Evolutionary conservation across 2,329 filamentous ascomycete species (phyloP).

Genomic region (Ilyonectria mors-panacis): DNA sequence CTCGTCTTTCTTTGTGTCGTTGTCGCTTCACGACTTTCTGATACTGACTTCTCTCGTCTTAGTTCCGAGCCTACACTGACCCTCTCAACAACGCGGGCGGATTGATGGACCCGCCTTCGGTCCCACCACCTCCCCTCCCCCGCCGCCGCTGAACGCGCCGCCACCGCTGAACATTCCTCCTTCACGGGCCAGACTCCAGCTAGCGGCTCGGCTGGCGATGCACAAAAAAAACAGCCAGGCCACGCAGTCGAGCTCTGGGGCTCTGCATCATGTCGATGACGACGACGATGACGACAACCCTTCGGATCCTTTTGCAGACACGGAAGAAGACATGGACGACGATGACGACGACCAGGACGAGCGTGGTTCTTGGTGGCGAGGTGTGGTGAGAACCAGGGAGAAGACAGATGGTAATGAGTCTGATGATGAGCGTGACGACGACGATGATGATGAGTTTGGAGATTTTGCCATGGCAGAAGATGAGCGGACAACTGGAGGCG

Average conservation of each 20-base stretch:
- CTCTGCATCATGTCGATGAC: constrained; percentile 53
- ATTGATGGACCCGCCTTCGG: constrained; percentile 70
- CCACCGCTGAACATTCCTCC: constrained; percentile 89
- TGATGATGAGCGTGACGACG: constrained; percentile 68
- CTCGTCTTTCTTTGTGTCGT: constrained; percentile 44
- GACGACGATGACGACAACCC: constrained; percentile 57
- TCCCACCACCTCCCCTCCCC: constrained; percentile 76
- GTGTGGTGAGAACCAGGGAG: constrained; percentile 55
- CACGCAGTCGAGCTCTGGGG: constrained; percentile 62
- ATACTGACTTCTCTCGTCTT: constrained; percentile 40
- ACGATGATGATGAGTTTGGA: constrained; percentile 77
- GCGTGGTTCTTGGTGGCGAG: constrained; percentile 66
- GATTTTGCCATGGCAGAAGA: constrained; percentile 78
- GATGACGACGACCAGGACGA: constrained; percentile 55
- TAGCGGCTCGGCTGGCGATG: constrained; percentile 88
- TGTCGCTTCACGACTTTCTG: constrained; percentile 35
- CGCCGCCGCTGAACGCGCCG: constrained; percentile 82
- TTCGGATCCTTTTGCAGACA: constrained; percentile 63
- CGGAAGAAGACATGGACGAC: constrained; percentile 69
- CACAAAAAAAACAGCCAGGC: constrained; percentile 75
- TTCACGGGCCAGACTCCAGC: constrained; percentile 86
- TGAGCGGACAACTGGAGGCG: constrained; percentile 45
- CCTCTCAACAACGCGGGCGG: constrained; percentile 63
- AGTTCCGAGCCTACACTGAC: constrained; percentile 74
- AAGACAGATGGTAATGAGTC: constrained; percentile 63